Conservation (phyloP, 2,329 filamentous ascomycete species). For the Colletotrichum sp. region DNA sequence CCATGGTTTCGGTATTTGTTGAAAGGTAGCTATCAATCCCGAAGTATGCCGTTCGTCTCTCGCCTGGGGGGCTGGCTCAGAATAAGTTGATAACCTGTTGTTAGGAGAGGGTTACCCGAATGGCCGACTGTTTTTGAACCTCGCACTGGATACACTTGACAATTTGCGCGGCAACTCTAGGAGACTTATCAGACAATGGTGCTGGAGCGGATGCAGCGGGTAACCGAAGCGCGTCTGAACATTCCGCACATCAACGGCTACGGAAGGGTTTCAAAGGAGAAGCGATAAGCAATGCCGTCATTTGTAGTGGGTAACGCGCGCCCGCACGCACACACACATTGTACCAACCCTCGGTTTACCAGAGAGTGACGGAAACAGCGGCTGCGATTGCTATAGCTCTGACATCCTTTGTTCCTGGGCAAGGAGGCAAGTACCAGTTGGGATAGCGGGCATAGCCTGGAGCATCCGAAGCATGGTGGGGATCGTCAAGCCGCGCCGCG, state of each 20-base stretch:
- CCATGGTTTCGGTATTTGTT: conserved; percentile 41
- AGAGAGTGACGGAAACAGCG: conserved; percentile 10
- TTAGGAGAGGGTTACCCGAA: neutral
- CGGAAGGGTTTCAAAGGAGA: conserved; percentile 11
- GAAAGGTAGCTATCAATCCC: neutral
- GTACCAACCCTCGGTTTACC: neutral
- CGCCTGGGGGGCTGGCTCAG: neutral
- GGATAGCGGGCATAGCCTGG: conserved; percentile 15
- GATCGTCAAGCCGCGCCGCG: conserved; percentile 10
- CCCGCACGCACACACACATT: neutral
- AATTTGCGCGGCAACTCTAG: neutral
- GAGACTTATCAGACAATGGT: neutral
- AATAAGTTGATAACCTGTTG: neutral
- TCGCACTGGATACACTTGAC: neutral
- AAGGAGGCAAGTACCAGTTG: neutral
- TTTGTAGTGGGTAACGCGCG: neutral
- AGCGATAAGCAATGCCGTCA: neutral
- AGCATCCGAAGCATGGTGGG: conserved; percentile 16
- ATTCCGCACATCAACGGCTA: conserved; percentile 22
- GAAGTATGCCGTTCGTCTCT: neutral
- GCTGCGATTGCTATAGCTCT: neutral
- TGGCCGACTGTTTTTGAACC: neutral
- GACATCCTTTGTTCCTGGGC: neutral
- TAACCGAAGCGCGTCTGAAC: neutral
- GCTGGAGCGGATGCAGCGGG: neutral